These are phyloP conservation scores for Botrytis pseudocinerea DNA, from an alignment of 2,329 filamentous ascomycete species.

Conservation along the genomic window DNA sequence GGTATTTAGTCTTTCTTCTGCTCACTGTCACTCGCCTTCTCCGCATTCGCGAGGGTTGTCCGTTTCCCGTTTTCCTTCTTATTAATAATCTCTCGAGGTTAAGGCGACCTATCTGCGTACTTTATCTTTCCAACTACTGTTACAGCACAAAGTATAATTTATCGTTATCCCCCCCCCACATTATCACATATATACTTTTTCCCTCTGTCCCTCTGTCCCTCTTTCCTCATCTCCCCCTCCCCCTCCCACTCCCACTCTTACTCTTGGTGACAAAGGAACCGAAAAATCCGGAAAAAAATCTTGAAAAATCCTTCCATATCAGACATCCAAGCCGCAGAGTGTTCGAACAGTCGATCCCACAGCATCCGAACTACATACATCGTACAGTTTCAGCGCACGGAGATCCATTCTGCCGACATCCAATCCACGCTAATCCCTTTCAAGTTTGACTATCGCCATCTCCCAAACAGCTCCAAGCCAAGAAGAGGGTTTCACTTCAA, in stretches of 20 bases:
- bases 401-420: constrained; percentile 3
- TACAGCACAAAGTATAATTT: neutral
- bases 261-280: neutral
- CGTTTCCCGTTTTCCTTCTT: neutral
- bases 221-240: neutral
- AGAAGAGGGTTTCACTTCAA: constrained; percentile 15
- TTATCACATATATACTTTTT: too few relatives aligned
- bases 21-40: neutral
- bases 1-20: neutral
- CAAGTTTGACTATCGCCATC: neutral
- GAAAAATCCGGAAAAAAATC: neutral
- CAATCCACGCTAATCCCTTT: neutral
- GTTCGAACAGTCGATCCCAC: neutral
- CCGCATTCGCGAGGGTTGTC: neutral
- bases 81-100: neutral
- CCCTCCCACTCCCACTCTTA: neutral
- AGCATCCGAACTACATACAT: neutral
- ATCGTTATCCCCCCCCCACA: neutral
- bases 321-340: neutral
- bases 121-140: neutral
- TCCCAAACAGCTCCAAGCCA: constrained; percentile 12
- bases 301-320: neutral
- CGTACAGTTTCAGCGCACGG: neutral
- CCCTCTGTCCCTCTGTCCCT: neutral
- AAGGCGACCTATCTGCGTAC: neutral